These are phyloP conservation scores for Lactarius sanguifluus DNA, from an alignment of 768 basidiomycete genomes.

Conservation along the genomic window DNA sequence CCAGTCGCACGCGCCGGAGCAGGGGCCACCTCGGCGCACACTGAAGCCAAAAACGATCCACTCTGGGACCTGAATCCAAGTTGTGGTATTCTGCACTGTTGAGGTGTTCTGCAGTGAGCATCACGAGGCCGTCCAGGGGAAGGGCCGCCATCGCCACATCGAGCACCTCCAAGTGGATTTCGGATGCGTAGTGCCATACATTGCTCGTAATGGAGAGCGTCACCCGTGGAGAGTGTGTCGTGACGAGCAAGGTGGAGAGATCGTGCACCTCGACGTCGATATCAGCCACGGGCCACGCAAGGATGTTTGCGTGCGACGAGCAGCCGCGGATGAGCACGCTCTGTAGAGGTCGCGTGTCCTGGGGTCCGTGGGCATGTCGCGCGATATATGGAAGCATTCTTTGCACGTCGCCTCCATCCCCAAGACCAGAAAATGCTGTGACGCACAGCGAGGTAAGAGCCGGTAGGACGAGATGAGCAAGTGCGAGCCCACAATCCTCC, in stretches of 20 bases:
- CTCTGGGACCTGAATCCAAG: no score
- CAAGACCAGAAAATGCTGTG: neutral
- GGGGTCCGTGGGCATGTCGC: conserved; percentile 1
- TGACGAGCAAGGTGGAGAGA: neutral
- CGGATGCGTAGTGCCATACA: no score
- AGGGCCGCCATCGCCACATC: neutral
- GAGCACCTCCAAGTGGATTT: no score
- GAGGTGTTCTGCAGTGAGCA: no score
- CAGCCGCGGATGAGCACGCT: neutral
- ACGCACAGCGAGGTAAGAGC: neutral
- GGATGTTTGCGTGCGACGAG: neutral
- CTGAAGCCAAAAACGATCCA: neutral
- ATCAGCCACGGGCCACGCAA: neutral
- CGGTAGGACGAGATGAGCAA: conserved; percentile 7
- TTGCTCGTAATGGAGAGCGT: neutral
- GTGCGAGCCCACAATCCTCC: neutral
- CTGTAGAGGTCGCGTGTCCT: neutral
- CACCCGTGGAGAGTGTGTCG: neutral
- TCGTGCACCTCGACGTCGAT: no score
- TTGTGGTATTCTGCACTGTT: no score
- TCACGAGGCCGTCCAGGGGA: neutral
- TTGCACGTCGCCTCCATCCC: neutral
- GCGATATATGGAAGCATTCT: neutral
- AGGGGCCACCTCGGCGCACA: neutral
- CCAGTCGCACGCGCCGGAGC: neutral